A percentile compares a stretch with the other conserved stretches of the same genome.
These are phyloP conservation scores for Pisolithus orientalis DNA, from an alignment of 768 basidiomycete species.

Conservation along the genomic window DNA sequence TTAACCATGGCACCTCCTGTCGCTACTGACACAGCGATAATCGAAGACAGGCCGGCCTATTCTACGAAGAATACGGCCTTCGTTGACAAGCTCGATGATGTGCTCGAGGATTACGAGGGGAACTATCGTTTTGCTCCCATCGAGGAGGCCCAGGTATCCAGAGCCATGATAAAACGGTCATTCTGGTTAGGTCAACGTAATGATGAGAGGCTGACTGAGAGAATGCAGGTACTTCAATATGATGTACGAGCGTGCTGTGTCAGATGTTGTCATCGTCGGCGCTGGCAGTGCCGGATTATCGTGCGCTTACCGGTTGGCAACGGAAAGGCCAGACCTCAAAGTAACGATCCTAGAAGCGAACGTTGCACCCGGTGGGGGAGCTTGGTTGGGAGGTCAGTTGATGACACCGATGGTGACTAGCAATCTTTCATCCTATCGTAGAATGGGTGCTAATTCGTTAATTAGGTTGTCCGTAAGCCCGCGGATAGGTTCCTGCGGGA, in stretches of 20 bases:
- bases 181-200: not conserved
- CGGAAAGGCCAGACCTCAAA: slow-evolving; percentile 59
- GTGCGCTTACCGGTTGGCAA: slow-evolving; percentile 70
- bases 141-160: slow-evolving; percentile 67
- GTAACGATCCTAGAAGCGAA: slow-evolving; percentile 66
- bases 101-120: slow-evolving; percentile 44
- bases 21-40: slow-evolving; percentile 20
- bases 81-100: slow-evolving; percentile 10
- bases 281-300: slow-evolving; percentile 66
- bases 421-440: not conserved
- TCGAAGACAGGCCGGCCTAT: slow-evolving; percentile 15
- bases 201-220: slow-evolving; percentile 1
- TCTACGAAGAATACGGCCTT: slow-evolving; percentile 13
- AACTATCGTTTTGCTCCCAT: slow-evolving; percentile 67
- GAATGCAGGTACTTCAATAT: slow-evolving; percentile 59
- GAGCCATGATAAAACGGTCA: slow-evolving; percentile 74
- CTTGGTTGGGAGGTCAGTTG: slow-evolving; percentile 74
- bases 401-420: slow-evolving; percentile 68
- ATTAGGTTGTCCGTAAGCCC: slow-evolving; percentile 70
- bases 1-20: slow-evolving; percentile 33
- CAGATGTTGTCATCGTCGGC: slow-evolving; percentile 73
- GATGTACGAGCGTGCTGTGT: slow-evolving; percentile 70
- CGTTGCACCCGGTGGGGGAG: slow-evolving; percentile 74
- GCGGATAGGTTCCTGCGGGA: slow-evolving; percentile 66
- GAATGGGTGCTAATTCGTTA: not conserved